phyloP scores from a whole-genome alignment of 2,329 filamentous ascomycete species.

The Fusarium domesticum region DNA sequence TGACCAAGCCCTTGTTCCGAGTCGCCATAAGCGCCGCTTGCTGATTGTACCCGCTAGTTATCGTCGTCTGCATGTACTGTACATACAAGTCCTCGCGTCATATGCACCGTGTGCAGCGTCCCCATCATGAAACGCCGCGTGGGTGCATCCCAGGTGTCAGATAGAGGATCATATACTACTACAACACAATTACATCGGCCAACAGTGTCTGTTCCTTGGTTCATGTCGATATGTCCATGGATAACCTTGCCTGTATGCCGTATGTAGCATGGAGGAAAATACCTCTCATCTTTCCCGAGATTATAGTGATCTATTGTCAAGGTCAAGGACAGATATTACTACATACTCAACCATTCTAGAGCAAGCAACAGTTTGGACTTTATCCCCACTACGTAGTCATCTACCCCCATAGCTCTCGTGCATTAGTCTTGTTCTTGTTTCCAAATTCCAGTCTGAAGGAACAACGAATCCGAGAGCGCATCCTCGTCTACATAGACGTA shows the following conservation, averaged over 20 bases:
- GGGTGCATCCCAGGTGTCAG: background rate
- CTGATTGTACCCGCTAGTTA: slow-evolving; percentile 1
- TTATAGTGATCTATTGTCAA: too few species aligned
- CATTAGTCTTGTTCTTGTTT: background rate
- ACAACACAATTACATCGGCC: background rate
- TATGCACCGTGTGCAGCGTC: slow-evolving; percentile 2
- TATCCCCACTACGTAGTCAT: too few species aligned
- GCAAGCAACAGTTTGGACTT: too few species aligned
- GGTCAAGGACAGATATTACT: too few species aligned
- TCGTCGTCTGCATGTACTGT: slow-evolving; percentile 3
- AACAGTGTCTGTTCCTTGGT: background rate
- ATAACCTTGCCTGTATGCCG: too few species aligned
- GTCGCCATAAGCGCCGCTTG: background rate
- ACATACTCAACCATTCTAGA: slow-evolving; percentile 1
- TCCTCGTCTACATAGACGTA: too few species aligned
- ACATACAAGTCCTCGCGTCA: slow-evolving; percentile 2
- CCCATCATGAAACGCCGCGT: slow-evolving; percentile 8
- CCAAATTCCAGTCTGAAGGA: too few species aligned
- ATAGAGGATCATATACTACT: background rate
- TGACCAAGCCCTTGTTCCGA: background rate
- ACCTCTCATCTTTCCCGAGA: too few species aligned
- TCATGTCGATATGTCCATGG: too few species aligned
- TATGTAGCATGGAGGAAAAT: too few species aligned
- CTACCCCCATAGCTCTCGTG: background rate
- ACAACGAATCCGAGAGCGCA: too few species aligned